Evolutionary conservation across 2,329 filamentous ascomycete species (phyloP), one percentile per base, ranked within the genome.

Genomic region (Geoglossum cookeanum): DNA sequence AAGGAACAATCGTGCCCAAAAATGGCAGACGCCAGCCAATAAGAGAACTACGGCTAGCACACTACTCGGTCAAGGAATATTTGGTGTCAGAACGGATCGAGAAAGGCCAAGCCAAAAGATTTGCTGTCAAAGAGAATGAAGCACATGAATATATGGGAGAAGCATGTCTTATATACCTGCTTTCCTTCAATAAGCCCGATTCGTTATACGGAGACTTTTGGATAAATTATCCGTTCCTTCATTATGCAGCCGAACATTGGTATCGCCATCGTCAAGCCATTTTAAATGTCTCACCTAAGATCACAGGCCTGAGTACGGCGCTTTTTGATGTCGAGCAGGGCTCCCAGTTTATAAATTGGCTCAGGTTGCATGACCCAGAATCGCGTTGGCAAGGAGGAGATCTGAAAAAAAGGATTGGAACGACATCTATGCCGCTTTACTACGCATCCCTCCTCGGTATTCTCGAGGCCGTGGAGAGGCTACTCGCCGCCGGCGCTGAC

Each of bases 11-110:
- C 22, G 22, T 22, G 2, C 22, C 22, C 22, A 22, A 2, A 22
- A 2, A 2, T 22, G 22, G 22, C 22, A 2, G 22, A 22, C 22
- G 22, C 22, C 1, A 2, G 22, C 22, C 22, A 22, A 22, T 22
- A 22, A 22, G 22, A 22, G 22, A 22, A 22, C 33, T 57, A 15
- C 56, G 39, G 51, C 45, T 57, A 27, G 44, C 55, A 17, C 55
- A 57, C 22, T 55, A 22, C 30, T 57, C 55, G 15, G 55, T 57
- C 15, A 57, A 57, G 55, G 55, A 57, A 33, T 57, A 53, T 55
- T 47, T 57, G 1, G 7, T 57, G 1, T 57, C 55, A 22, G 17
- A 44, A 17, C 54, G 56, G 8, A 56, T 57, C 47, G 52, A 17
- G 32, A 4, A 57, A 7, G 8, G 44, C 15, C 42, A 52, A 11